A percentile compares a stretch with the other conserved stretches of the same genome.
These are phyloP conservation scores for Pichia sp. DNA, from an alignment of 1,139 yeast species.

Conservation along the genomic window DNA sequence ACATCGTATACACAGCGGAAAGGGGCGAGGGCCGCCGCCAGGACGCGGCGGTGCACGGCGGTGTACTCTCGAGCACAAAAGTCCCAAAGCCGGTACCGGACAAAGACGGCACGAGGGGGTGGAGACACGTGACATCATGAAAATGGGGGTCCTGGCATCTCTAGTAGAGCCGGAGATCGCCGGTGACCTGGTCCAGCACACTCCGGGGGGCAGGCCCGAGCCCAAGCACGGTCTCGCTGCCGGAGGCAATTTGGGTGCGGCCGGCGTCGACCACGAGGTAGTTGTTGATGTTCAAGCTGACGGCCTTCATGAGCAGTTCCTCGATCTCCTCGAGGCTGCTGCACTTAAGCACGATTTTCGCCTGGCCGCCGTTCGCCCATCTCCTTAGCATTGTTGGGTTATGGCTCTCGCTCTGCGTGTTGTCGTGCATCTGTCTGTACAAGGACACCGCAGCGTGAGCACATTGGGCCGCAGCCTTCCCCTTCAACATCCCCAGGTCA, in stretches of 20 bases:
- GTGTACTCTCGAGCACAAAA: not conserved
- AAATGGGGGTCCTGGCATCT: not conserved
- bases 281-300: slow-evolving; percentile 72
- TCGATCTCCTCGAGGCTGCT: slow-evolving; percentile 71
- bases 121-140: not conserved
- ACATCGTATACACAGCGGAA: not conserved
- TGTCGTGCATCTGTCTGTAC: slow-evolving; percentile 61
- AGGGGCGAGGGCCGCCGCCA: not conserved
- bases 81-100: not conserved
- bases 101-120: not conserved
- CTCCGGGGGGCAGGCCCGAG: slow-evolving; percentile 95
- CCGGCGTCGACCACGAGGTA: slow-evolving; percentile 93
- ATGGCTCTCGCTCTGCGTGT: slow-evolving; percentile 35
- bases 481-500: slow-evolving; percentile 89
- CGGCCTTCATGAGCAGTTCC: slow-evolving; percentile 72
- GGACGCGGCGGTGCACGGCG: not conserved
- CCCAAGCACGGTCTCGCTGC: slow-evolving; percentile 91
- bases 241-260: slow-evolving; percentile 91
- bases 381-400: slow-evolving; percentile 59
- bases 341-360: slow-evolving; percentile 87
- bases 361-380: slow-evolving; percentile 88
- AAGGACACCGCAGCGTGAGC: slow-evolving; percentile 95
- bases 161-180: slow-evolving; percentile 68
- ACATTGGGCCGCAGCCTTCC: slow-evolving; percentile 97
- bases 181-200: slow-evolving; percentile 75